Conservation (phyloP, 2,329 filamentous ascomycete genomes). For the Macrophomina tecta region DNA sequence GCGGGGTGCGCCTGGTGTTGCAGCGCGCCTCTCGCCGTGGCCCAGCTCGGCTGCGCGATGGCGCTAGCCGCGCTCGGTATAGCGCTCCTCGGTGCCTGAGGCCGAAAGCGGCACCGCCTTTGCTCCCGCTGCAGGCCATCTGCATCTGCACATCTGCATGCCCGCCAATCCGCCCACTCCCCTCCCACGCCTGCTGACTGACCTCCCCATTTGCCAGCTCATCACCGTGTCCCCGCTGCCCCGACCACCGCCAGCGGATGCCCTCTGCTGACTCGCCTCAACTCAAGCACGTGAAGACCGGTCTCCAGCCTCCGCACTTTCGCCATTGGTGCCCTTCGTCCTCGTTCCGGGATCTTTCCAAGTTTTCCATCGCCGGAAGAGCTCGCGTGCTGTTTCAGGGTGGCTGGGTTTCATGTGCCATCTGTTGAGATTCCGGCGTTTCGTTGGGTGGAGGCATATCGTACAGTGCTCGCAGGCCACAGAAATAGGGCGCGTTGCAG, state of each 20-base stretch:
- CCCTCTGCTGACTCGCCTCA: background rate
- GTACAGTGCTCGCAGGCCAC: no score
- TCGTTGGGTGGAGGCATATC: no score
- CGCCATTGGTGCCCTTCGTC: background rate
- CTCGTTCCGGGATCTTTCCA: background rate
- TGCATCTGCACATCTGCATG: background rate
- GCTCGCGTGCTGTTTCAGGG: background rate
- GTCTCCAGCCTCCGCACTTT: background rate
- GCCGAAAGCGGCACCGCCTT: slow-evolving; percentile 6
- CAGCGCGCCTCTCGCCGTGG: background rate
- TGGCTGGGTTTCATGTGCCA: background rate
- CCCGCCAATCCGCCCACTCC: background rate
- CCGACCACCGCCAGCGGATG: background rate
- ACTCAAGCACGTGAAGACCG: background rate
- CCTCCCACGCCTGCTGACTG: background rate
- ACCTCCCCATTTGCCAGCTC: slow-evolving; percentile 7
- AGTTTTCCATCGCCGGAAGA: background rate
- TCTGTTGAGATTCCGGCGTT: background rate
- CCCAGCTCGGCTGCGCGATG: background rate
- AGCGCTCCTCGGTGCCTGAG: slow-evolving; percentile 9
- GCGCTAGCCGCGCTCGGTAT: background rate
- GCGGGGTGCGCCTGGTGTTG: background rate
- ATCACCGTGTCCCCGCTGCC: background rate
- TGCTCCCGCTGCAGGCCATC: background rate
- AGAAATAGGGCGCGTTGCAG: no score